Percentiles rank a stretch among this genome's conserved stretches.
Evolutionary conservation across 2,329 filamentous ascomycete species (phyloP).

Genomic region (Colletotrichum sp.): DNA sequence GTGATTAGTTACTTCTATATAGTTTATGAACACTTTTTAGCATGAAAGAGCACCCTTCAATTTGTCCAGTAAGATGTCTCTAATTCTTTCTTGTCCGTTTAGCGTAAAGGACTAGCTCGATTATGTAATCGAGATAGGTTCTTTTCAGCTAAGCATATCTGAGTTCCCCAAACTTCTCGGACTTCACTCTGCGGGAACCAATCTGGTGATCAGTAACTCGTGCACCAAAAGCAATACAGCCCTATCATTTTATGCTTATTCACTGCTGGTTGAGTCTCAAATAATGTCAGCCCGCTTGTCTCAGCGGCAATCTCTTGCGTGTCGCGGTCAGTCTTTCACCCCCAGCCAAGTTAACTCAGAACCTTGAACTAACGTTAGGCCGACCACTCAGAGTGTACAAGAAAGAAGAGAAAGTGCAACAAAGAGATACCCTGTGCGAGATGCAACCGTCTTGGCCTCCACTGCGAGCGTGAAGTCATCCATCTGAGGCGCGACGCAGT

Average conservation of each 20-base stretch:
- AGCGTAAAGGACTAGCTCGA: background rate
- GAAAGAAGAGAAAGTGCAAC: background rate
- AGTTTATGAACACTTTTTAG: background rate
- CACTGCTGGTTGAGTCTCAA: background rate
- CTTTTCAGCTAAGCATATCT: background rate
- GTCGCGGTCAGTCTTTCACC: background rate
- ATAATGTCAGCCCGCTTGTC: background rate
- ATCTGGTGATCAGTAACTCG: fast-evolving
- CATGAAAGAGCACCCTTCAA: background rate
- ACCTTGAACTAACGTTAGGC: fast-evolving
- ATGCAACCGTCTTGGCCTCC: background rate
- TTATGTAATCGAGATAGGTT: background rate
- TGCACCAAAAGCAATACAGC: background rate
- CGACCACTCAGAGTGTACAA: background rate
- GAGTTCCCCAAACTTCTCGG: background rate
- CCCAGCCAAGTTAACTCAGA: no score
- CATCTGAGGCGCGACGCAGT: background rate
- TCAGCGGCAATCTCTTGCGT: background rate
- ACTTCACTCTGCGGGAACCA: background rate
- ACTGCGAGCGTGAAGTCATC: background rate
- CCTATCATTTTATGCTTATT: fast-evolving
- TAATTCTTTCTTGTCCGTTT: background rate
- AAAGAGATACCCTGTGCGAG: background rate
- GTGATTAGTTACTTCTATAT: background rate
- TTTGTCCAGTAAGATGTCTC: background rate